phyloP scores from a whole-genome alignment of 768 basidiomycete genomes.

The Pisolithus orientalis region DNA sequence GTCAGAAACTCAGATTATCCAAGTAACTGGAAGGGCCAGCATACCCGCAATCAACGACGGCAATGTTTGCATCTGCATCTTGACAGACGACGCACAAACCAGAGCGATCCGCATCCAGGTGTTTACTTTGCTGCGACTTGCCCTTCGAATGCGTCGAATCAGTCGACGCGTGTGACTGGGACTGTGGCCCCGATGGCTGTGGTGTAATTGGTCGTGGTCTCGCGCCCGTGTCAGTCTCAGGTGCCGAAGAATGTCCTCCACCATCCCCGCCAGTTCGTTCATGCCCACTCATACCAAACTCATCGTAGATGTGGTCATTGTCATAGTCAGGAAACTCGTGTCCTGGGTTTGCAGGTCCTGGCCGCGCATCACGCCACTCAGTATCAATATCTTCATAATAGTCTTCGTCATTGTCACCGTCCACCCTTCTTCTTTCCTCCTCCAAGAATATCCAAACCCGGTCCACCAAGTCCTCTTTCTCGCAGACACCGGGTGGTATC shows the following conservation, averaged over 20 bases:
- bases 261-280: neutral
- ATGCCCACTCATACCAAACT: too few relatives aligned
- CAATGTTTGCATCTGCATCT: constrained; percentile 91
- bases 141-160: constrained; percentile 30
- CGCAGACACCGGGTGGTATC: constrained; percentile 48
- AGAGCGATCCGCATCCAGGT: constrained; percentile 43
- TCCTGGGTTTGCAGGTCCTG: too few relatives aligned
- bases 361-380: neutral
- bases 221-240: neutral
- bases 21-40: constrained; percentile 21
- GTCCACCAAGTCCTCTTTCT: constrained; percentile 78
- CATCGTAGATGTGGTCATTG: too few relatives aligned
- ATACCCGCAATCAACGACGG: constrained; percentile 91
- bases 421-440: constrained; percentile 48
- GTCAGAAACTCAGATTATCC: neutral
- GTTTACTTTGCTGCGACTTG: constrained; percentile 26
- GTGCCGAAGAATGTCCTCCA: constrained; percentile 3
- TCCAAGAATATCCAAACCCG: constrained; percentile 62
- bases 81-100: constrained; percentile 91
- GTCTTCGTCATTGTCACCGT: constrained; percentile 16
- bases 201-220: constrained; percentile 10
- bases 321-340: too few relatives aligned
- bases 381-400: neutral
- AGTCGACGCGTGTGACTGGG: constrained; percentile 23
- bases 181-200: neutral